Percentiles rank a stretch among this genome's conserved stretches.
Evolutionary conservation across 208 protist species (phyloP).

Genomic region (Herpetomonas tarakana): DNA sequence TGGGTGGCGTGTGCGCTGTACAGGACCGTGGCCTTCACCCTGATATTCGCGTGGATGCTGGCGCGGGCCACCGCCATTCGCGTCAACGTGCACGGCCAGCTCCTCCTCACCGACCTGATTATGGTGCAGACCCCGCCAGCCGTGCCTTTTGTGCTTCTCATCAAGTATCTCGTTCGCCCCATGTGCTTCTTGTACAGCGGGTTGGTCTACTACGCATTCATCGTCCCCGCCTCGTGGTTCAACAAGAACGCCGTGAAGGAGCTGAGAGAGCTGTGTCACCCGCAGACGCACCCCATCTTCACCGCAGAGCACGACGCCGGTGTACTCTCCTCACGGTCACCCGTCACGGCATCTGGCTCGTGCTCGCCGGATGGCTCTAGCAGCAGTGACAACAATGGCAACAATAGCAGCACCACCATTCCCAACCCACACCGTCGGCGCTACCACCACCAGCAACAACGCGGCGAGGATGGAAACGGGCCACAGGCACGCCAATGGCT

Average conservation of each 20-base stretch:
- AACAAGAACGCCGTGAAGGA: slow-evolving; percentile 52
- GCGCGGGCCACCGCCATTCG: slow-evolving; percentile 46
- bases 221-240: slow-evolving; percentile 72
- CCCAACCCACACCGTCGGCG: not conserved
- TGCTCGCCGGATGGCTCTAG: not conserved
- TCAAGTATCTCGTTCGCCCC: slow-evolving; percentile 67
- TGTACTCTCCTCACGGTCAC: not conserved
- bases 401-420: not conserved
- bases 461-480: too few relatives aligned
- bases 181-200: slow-evolving; percentile 50
- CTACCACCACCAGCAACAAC: not conserved
- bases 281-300: slow-evolving; percentile 14
- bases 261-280: slow-evolving; percentile 33
- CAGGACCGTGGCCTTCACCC: slow-evolving; percentile 24
- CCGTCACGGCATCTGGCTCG: not conserved
- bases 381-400: not conserved
- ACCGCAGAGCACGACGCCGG: not conserved
- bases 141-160: slow-evolving; percentile 73
- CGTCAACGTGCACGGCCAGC: slow-evolving; percentile 71
- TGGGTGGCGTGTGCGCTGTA: slow-evolving; percentile 67
- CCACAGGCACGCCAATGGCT: not conserved
- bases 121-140: slow-evolving; percentile 82
- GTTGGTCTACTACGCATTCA: slow-evolving; percentile 66
- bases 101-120: slow-evolving; percentile 62
- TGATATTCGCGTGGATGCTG: slow-evolving; percentile 43